phyloP scores from a whole-genome alignment of 306 rosid genomes.

The Hippophae gyantsensis region DNA sequence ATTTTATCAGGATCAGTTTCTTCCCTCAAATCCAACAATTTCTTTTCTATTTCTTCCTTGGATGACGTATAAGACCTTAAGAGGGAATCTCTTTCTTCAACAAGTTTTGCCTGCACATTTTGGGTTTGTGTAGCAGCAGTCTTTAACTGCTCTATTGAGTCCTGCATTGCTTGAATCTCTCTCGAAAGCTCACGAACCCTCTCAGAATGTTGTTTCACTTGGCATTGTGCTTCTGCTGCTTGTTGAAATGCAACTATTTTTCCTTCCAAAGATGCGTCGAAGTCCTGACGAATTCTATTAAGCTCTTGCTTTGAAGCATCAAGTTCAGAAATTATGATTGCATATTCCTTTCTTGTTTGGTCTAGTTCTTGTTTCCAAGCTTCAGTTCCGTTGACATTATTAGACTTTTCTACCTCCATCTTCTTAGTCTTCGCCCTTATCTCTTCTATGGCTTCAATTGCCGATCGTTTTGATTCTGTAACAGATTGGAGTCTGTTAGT shows the following conservation, averaged over 20 bases:
- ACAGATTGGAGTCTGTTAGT: slow-evolving; percentile 38
- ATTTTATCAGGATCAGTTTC: slow-evolving; percentile 40
- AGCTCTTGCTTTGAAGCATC: slow-evolving; percentile 78
- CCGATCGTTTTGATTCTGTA: slow-evolving; percentile 45
- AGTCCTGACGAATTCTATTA: slow-evolving; percentile 62
- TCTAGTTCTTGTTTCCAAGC: slow-evolving; percentile 62
- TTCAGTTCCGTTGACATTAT: slow-evolving; percentile 30
- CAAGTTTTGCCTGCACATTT: slow-evolving; percentile 31
- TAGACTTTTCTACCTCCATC: slow-evolving; percentile 33
- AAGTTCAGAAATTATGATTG: slow-evolving; percentile 32
- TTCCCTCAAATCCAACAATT: slow-evolving; percentile 32
- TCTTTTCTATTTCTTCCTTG: slow-evolving; percentile 40
- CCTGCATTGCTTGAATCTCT: slow-evolving; percentile 43
- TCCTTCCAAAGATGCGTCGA: slow-evolving; percentile 67
- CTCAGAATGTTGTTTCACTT: slow-evolving; percentile 44
- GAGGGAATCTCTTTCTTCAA: slow-evolving; percentile 33
- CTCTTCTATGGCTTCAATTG: slow-evolving; percentile 43
- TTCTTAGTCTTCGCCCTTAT: slow-evolving; percentile 34
- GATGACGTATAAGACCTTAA: slow-evolving; percentile 23
- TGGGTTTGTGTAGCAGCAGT: slow-evolving; percentile 38
- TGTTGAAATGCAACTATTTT: slow-evolving; percentile 58
- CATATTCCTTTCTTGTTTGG: slow-evolving; percentile 46
- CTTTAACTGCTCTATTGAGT: slow-evolving; percentile 43
- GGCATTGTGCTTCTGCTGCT: slow-evolving; percentile 72
- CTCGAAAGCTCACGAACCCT: slow-evolving; percentile 41